Percentiles rank a stretch among this genome's conserved stretches.
These are phyloP conservation scores for Holtermannia corniformis DNA, from an alignment of 768 basidiomycete genomes.

Conservation along the genomic window DNA sequence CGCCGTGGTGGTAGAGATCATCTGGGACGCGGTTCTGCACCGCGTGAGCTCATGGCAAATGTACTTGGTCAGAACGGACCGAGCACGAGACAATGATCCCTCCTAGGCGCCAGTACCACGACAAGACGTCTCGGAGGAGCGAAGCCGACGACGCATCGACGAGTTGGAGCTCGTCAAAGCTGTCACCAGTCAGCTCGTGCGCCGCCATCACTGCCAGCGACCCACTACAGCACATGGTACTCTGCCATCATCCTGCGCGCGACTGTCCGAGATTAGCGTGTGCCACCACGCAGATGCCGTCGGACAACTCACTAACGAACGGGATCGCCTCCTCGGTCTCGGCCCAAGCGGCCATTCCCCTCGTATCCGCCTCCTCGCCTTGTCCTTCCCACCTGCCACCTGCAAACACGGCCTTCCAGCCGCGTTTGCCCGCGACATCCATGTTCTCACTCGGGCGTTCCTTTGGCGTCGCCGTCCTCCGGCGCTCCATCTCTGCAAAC, in stretches of 20 bases:
- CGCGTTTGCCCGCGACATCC: conserved; percentile 28
- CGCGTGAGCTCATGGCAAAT: not conserved
- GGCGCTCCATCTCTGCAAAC: conserved; percentile 48
- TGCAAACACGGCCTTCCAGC: conserved; percentile 38
- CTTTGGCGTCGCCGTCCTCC: conserved; percentile 10
- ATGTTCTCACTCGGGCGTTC: conserved; percentile 20
- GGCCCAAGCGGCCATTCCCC: conserved; percentile 22
- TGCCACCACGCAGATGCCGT: not conserved
- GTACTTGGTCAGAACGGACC: conserved; percentile 11
- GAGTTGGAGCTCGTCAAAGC: conserved; percentile 55
- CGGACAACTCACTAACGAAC: conserved; percentile 30
- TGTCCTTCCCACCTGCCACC: conserved; percentile 35
- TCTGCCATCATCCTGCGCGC: conserved; percentile 39
- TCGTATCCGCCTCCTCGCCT: conserved; percentile 25
- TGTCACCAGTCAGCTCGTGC: conserved; percentile 19
- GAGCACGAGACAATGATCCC: conserved; percentile 48
- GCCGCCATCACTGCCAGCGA: conserved; percentile 30
- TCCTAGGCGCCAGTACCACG: conserved; percentile 58
- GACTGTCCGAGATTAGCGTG: conserved; percentile 12
- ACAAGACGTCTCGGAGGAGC: conserved; percentile 45
- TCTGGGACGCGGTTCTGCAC: conserved; percentile 51
- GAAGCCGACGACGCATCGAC: conserved; percentile 54
- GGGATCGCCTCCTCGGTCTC: conserved; percentile 42
- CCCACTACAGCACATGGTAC: conserved; percentile 38
- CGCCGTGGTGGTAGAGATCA: conserved; percentile 53